Evolutionary conservation across 352 stramenopile genomes (phyloP), one percentile per base, ranked within the genome.

Genomic region (Globisporangium rhizosaccharum): DNA sequence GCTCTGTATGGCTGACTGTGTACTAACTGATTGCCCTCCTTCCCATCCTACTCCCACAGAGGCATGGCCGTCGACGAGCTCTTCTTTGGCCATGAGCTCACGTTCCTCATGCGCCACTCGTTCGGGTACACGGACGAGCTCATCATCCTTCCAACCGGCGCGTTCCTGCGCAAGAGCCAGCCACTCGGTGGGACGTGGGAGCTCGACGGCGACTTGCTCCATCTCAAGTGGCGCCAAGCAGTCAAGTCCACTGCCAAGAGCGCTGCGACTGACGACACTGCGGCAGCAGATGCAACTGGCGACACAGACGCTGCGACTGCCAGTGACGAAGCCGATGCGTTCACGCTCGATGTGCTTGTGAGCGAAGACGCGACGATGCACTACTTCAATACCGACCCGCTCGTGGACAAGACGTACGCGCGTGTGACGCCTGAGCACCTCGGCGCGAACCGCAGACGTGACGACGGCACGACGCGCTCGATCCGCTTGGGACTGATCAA

Each of bases 11-110:
- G 51, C 41, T 2, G 3, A 33, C 28, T 51, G 5, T n/a, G 30
- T 10, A 47, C 44, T 46, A 10, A 60, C 17, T 17, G 25, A 26
- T 14, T 44, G 6, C 25, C 41, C 18, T 2, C 42, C 11, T 53
- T 37, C 36, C 33, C 18, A 37, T 49, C 0, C 36, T 37, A 11
- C 44, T 30, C 26, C 2, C n/a, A 23, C 63, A 87, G 77, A 23
- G 65, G 80, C 28, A 51, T 91, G 45, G 39, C 74, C 12, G 63
- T 57, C 0, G 73, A 92, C 0, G 78, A 91, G 58, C 66, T 94
- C 10, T 94, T 92, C 53, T 83, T 82, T 57, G 75, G 70, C 10
- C 79, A 93, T 53, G 82, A 94, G 47, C 58, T 94, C 41, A 93
- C 85, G 39, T 90, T 93, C 46, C 51, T 94, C 51, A 84, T 91